These are phyloP conservation scores for Tremellales sp. DNA, from an alignment of 1,284 basidiomycete species.

Conservation along the genomic window DNA sequence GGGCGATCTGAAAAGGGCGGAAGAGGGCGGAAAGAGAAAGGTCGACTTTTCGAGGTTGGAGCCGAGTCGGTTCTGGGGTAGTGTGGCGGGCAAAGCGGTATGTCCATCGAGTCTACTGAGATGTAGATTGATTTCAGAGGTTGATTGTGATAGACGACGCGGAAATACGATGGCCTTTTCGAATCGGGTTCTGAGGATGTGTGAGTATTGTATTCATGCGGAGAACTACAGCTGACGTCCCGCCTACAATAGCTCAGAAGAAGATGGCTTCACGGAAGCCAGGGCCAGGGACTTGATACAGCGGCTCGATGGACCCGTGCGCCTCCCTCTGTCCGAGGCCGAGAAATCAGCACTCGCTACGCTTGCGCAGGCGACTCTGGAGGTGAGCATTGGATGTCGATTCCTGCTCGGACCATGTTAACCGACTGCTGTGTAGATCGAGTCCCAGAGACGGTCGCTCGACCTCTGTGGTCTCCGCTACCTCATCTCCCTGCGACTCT, in stretches of 20 bases:
- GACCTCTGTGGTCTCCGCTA: slow-evolving; percentile 87
- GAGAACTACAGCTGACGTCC: slow-evolving; percentile 1
- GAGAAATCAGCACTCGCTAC: slow-evolving; percentile 76
- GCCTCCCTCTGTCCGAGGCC: slow-evolving; percentile 66
- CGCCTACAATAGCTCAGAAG: slow-evolving; percentile 46
- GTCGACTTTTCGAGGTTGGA: slow-evolving; percentile 35
- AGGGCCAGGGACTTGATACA: slow-evolving; percentile 63
- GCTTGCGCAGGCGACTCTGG: slow-evolving; percentile 78
- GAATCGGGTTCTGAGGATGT: slow-evolving; percentile 16
- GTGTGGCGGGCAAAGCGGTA: slow-evolving; percentile 2
- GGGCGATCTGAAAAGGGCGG: slow-evolving; percentile 40
- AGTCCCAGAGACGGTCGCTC: slow-evolving; percentile 77
- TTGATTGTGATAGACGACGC: slow-evolving; percentile 7
- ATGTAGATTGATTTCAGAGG: background rate
- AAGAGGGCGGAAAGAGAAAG: slow-evolving; percentile 30
- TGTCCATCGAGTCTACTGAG: background rate
- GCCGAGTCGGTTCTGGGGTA: slow-evolving; percentile 18
- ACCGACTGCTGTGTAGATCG: slow-evolving; percentile 56
- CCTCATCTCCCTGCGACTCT: slow-evolving; percentile 73
- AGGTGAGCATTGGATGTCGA: slow-evolving; percentile 59
- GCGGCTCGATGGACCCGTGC: slow-evolving; percentile 59
- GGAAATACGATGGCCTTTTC: slow-evolving; percentile 43
- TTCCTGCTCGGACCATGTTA: slow-evolving; percentile 5
- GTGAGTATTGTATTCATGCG: slow-evolving; percentile 8
- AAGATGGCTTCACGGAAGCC: slow-evolving; percentile 61